Percentiles rank a stretch among this genome's conserved stretches.
Evolutionary conservation across 176 grass and related monocot genomes (phyloP).

Genomic region (Hordeum vulgare): MorexV3_pseudomolecules_assembly NC_058518.1:390380001-390380500

Average conservation of each 20-base stretch:
- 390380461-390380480: slow-evolving; percentile 4
- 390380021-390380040: not conserved
- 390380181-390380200: slow-evolving; percentile 94
- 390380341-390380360: slow-evolving; percentile 99
- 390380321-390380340: slow-evolving; percentile 97
- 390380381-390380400: slow-evolving; percentile 37
- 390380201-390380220: slow-evolving; percentile 96
- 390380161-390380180: slow-evolving; percentile 59
- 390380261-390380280: not conserved
- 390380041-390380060: not conserved
- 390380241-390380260: slow-evolving; percentile 37
- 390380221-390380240: slow-evolving; percentile 53
- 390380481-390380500: not conserved
- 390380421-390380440: not conserved
- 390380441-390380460: not conserved
- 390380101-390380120: not conserved
- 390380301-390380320: slow-evolving; percentile 96
- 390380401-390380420: slow-evolving; percentile 14
- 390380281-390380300: slow-evolving; percentile 32
- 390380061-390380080: not conserved
- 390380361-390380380: slow-evolving; percentile 95
- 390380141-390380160: slow-evolving; percentile 3
- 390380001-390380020: not conserved
- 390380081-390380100: not conserved
- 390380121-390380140: not conserved